A percentile compares a stretch with the other conserved stretches of the same genome.
phyloP scores from a whole-genome alignment of 768 basidiomycete species.

The Lactarius psammicola region DNA sequence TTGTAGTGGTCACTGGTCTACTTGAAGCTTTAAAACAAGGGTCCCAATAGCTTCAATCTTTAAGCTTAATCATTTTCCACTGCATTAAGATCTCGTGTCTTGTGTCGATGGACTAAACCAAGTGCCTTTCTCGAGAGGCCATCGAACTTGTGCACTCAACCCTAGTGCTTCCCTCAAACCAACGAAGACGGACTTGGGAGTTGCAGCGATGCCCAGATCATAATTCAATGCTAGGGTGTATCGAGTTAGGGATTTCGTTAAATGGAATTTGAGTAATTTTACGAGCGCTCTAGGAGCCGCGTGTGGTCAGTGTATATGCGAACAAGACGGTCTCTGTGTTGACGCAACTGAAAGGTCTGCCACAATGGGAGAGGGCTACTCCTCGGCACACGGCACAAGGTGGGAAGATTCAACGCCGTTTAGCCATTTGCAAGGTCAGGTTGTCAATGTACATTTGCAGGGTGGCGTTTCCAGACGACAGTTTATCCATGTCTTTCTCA shows the following conservation, averaged over 20 bases:
- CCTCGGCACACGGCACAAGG: background rate
- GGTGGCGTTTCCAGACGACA: conserved; percentile 75
- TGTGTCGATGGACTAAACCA: background rate
- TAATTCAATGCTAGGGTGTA: background rate
- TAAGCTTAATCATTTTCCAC: no score
- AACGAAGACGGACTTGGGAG: background rate
- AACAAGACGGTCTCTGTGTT: background rate
- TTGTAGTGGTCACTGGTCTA: no score
- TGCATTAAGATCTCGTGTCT: no score
- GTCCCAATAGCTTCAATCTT: no score
- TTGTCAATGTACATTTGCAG: conserved; percentile 91
- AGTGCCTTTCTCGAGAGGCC: background rate
- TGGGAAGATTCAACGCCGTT: conserved; percentile 50
- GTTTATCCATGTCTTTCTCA: conserved; percentile 78
- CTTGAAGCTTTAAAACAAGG: no score
- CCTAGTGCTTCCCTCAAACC: background rate
- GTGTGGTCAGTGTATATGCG: background rate
- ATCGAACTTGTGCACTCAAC: background rate
- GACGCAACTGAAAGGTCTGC: background rate
- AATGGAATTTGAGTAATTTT: background rate
- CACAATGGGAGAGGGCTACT: background rate
- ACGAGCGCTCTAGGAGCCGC: background rate
- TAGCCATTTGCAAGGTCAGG: conserved; percentile 83
- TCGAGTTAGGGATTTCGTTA: background rate
- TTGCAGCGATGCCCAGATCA: background rate